phyloP scores from a whole-genome alignment of 2,329 filamentous ascomycete genomes.

The Niveomyces coronatus region DNA sequence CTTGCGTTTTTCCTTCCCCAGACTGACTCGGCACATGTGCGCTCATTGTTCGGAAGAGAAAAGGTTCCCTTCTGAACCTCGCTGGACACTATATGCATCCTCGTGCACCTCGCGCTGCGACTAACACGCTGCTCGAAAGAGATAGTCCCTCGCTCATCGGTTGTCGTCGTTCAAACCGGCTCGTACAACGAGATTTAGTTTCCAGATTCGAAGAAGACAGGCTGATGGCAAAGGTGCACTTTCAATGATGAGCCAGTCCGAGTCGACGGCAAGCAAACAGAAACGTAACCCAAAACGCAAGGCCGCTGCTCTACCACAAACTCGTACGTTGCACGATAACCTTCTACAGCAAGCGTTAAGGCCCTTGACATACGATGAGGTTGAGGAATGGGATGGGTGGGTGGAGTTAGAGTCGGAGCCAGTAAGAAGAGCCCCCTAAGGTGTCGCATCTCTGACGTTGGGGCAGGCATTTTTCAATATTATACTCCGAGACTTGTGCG shows the following conservation, averaged over 20 bases:
- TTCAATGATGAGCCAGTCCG: constrained; percentile 1
- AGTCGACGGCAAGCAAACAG: constrained; percentile 13
- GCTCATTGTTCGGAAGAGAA: too few relatives aligned
- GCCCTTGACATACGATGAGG: constrained; percentile 40
- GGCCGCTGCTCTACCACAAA: constrained; percentile 23
- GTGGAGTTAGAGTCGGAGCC: constrained; percentile 86
- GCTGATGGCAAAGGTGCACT: background rate
- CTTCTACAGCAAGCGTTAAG: constrained; percentile 36
- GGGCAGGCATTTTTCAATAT: constrained; percentile 70
- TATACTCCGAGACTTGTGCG: constrained; percentile 71
- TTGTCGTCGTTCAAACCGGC: background rate
- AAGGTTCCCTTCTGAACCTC: too few relatives aligned
- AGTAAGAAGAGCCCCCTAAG: constrained; percentile 35
- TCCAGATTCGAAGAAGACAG: background rate
- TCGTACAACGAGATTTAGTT: background rate
- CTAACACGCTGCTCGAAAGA: background rate
- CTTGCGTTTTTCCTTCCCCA: too few relatives aligned
- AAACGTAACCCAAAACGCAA: constrained; percentile 36
- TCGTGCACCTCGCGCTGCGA: background rate
- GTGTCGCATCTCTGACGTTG: background rate
- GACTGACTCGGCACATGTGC: too few relatives aligned
- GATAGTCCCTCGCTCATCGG: constrained; percentile 1
- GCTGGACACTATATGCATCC: background rate
- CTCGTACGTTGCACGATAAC: constrained; percentile 24
- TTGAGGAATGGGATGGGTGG: constrained; percentile 59